Evolutionary conservation across 169 alveolate species (phyloP), one percentile per base, ranked within the genome.

Genomic region (Cystoisospora suis): DNA sequence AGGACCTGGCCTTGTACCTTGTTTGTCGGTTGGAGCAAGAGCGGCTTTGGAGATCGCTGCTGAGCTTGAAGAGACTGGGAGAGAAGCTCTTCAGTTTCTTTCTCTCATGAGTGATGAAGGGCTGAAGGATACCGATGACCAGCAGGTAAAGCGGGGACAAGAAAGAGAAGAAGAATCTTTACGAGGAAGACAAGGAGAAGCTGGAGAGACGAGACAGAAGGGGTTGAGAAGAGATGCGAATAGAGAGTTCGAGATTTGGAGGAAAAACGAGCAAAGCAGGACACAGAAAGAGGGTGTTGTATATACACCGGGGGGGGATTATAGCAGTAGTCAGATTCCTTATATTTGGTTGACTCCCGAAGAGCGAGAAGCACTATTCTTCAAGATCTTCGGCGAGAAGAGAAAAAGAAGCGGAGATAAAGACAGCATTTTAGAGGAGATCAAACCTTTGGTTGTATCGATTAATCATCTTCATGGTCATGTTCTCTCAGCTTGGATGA

Each of bases 391-490:
- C 7, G 6, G 42, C 5, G 5, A 9, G 29, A 9, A 44, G 7
- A 2, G 42, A 12, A 20, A 44, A 23, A n/a, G n/a, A n/a, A n/a
- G n/a, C n/a, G n/a, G n/a, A n/a, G n/a, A n/a, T n/a, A n/a, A n/a
- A n/a, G n/a, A n/a, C n/a, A n/a, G n/a, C n/a, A n/a, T n/a, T n/a
- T n/a, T n/a, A n/a, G n/a, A n/a, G n/a, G n/a, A n/a, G n/a, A n/a
- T n/a, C n/a, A 15, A 9, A 3, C 77, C 77, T 12, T 12, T 65
- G 45, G 77, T 65, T 3, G 1, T 65, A 44, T 36, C 77, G 5
- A 44, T 65, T 12, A 65, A 65, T n/a, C 77, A 65, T 27, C 77
- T 65, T n/a, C 77, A 65, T n/a, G 77, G 77, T 20, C 77, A 65
- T n/a, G 45, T 65, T n/a, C 40, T 65, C 77, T 65, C 77, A 32